Evolutionary conservation across 352 stramenopile genomes (phyloP).

Genomic region (Phytophthora tubulina): DNA sequence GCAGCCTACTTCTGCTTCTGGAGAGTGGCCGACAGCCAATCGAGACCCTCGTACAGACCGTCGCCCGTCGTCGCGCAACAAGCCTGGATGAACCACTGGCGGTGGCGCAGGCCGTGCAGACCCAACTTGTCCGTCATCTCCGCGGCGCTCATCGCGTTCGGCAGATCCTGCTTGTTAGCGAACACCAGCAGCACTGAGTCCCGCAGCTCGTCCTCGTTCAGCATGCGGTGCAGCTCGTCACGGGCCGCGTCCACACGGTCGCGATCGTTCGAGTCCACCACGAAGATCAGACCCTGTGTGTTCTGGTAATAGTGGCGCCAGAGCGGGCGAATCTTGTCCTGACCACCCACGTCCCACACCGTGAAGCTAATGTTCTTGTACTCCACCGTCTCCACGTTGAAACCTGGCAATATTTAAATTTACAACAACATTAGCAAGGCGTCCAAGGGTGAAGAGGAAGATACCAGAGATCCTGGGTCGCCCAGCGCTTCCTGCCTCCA

Average conservation of each 20-base stretch:
- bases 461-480: slow-evolving; percentile 18
- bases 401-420: slow-evolving; percentile 62
- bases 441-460: background rate
- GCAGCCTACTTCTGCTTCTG: slow-evolving; percentile 82
- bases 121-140: slow-evolving; percentile 99
- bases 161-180: slow-evolving; percentile 99
- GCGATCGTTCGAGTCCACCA: slow-evolving; percentile 99
- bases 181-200: slow-evolving; percentile 98
- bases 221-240: slow-evolving; percentile 98
- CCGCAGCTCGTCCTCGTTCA: slow-evolving; percentile 98
- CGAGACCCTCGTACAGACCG: slow-evolving; percentile 99
- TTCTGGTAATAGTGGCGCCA: slow-evolving; percentile 99
- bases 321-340: slow-evolving; percentile 98
- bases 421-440: slow-evolving; percentile 8
- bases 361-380: slow-evolving; percentile 99
- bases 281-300: slow-evolving; percentile 99
- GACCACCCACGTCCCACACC: slow-evolving; percentile 99
- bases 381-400: slow-evolving; percentile 99
- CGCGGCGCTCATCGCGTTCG: slow-evolving; percentile 94
- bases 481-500: slow-evolving; percentile 34
- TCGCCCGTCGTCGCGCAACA: slow-evolving; percentile 99
- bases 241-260: slow-evolving; percentile 97
- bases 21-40: slow-evolving; percentile 95
- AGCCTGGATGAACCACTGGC: slow-evolving; percentile 99
- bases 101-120: slow-evolving; percentile 96